A percentile compares a stretch with the other conserved stretches of the same genome.
phyloP scores from a whole-genome alignment of 768 basidiomycete species.

The Pholiota molesta region DNA sequence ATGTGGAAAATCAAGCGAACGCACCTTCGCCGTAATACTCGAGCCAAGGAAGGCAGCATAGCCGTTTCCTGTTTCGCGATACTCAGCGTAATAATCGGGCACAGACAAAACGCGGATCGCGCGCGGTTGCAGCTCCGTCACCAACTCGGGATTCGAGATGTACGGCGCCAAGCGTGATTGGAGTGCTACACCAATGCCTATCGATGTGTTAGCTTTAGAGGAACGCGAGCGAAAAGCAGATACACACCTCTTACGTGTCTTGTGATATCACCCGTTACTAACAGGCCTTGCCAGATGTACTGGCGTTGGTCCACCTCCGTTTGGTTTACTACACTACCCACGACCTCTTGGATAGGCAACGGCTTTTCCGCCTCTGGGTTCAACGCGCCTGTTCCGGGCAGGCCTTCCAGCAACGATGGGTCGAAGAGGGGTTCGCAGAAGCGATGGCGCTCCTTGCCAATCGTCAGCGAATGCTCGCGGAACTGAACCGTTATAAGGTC shows the following conservation, averaged over 20 bases:
- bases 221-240: conserved; percentile 9
- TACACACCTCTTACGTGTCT: conserved; percentile 67
- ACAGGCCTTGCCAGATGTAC: conserved; percentile 76
- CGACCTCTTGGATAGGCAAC: conserved; percentile 65
- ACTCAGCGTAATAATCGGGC: conserved; percentile 92
- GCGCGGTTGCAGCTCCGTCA: conserved; percentile 74
- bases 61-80: conserved; percentile 82
- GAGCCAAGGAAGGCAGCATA: conserved; percentile 81
- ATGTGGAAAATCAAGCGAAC: conserved; percentile 7
- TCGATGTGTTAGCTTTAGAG: conserved; percentile 4
- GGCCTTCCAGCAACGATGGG: conserved; percentile 53
- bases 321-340: conserved; percentile 62
- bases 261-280: conserved; percentile 81
- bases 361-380: conserved; percentile 30
- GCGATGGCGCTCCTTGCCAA: conserved; percentile 88
- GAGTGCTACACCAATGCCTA: conserved; percentile 68
- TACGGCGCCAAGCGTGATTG: conserved; percentile 72
- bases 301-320: conserved; percentile 68
- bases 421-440: conserved; percentile 92
- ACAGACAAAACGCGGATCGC: conserved; percentile 63
- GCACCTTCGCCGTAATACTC: conserved; percentile 85
- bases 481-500: conserved; percentile 82
- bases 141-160: conserved; percentile 61
- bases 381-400: conserved; percentile 30
- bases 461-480: conserved; percentile 65